Evolutionary conservation across 176 grass and related monocot genomes (phyloP), one percentile per base, ranked within the genome.

Genomic region (Metroxylon sagu): DNA sequence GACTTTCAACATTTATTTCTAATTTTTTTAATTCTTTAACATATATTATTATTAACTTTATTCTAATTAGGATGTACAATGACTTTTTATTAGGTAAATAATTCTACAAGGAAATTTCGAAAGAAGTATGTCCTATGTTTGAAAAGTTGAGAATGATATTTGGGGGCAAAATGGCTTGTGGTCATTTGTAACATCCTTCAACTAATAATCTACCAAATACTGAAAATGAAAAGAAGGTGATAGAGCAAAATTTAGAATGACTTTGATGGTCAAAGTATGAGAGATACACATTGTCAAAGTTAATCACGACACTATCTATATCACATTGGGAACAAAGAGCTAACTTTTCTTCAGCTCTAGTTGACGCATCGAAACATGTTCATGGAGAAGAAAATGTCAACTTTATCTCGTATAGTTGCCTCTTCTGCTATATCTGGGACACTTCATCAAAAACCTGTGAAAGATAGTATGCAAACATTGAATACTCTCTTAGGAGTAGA

Each of bases 111-210:
- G 43, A 64, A 48, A 64, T 64, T 64, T 14, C 43, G 14, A 16
- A 64, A 64, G 61, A 64, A 48, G 43, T 39, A 64, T 64, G 61
- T 3, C 43, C 43, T 21, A 26, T 51, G 12, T 64, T 64, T 49
- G 50, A 64, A 16, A 64, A 64, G 26, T 50, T 64, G 48, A 26
- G 43, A 26, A 21, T 26, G 31, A 64, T 64, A 50, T 50, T 25
- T 64, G 61, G 43, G 50, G 43, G 50, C 21, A 49, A 1, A 23
- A 30, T 5, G 6, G 29, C 29, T 30, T 4, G 5, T 6, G 43
- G 1, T 5, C 14, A 51, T 50, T 48, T 16, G 61, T 25, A 16
- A 7, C 31, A 64, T 64, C 12, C 50, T 51, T 49, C 61, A n/a
- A 64, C 25, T 21, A 50, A 31, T 50, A 30, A 26, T 64, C 30